These are phyloP conservation scores for Lunasporangiospora selenospora DNA, from an alignment of 192 early-diverging fungal genomes.

Conservation along the genomic window DNA sequence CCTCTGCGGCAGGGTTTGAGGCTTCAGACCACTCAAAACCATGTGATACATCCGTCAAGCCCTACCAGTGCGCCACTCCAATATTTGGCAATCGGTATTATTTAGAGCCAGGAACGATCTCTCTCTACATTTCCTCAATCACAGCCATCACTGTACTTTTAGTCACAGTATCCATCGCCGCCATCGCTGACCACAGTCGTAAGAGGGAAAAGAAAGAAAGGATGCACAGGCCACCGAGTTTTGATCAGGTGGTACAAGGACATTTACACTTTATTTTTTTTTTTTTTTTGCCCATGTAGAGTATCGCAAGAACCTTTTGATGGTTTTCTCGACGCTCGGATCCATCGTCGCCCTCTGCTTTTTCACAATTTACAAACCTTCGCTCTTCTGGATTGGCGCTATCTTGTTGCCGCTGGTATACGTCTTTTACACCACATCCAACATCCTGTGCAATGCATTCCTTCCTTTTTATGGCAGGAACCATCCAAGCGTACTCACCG, in stretches of 20 bases:
- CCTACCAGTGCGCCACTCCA: constrained; percentile 7
- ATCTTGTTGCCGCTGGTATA: constrained; percentile 19
- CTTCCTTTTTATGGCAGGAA: constrained; percentile 36
- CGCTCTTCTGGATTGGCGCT: constrained; percentile 23
- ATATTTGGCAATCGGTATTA: constrained; percentile 8
- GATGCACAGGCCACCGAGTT: too few relatives aligned
- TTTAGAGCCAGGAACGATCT: constrained; percentile 15
- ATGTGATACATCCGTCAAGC: constrained; percentile 5
- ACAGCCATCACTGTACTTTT: constrained; percentile 28
- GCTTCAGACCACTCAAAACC: constrained; percentile 6
- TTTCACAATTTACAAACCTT: constrained; percentile 6
- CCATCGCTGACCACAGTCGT: constrained; percentile 48
- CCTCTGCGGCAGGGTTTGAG: constrained; percentile 9
- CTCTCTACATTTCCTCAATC: constrained; percentile 37
- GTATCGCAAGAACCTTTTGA: constrained; percentile 33
- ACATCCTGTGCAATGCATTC: constrained; percentile 48
- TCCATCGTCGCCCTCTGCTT: constrained; percentile 16
- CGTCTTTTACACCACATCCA: constrained; percentile 24
- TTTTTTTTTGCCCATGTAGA: not conserved
- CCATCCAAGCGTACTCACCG: constrained; percentile 23
- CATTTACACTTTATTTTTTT: not conserved
- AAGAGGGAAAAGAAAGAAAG: not conserved
- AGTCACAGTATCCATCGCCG: constrained; percentile 21
- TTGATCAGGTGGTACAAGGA: not conserved
- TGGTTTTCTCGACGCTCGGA: constrained; percentile 24